Base-by-base conservation (phyloP, 2,329 filamentous ascomycete species). In the Aspergillus aculeatus region DNA sequence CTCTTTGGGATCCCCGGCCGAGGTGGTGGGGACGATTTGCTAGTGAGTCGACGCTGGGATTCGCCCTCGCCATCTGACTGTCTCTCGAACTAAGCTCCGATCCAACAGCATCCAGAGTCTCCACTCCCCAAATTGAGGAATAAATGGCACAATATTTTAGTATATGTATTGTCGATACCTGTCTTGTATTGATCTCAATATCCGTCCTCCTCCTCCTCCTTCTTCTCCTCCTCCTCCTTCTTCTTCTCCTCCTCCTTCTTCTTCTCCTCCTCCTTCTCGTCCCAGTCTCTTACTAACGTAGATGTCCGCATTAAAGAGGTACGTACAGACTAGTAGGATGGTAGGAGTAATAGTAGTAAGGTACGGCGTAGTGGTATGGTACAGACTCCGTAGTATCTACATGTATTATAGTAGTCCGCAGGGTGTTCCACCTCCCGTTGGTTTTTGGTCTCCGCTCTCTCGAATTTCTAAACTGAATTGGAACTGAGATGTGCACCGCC, bases 1-100 rank as follows among this genome's bases (percentile, higher is more conserved):
- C 64, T 56, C 64, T 67, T 65, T 67, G 63, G 64, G 65, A 59
- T 66, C 63, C 66, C 62, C 66, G 63, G 63, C 65, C 63, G 65
- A 62, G 41, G 57, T 57, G 50, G 66, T 64, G 62, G 62, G 56
- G 52, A 35, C 29, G 31, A 31, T 55, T 35, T 59, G 55, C 57
- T 57, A 44, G 38, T 49, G 61, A 50, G 58, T 50, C 38, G 26
- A 12, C 24, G 38, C 50, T 52, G 50, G 59, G 44, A 64, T 66
- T 63, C 58, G 63, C 57, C 54, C 38, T 32, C 44, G 52, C 31
- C 21, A 54, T 29, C 41, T 32, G 47, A 19, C n/a, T 48, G 49
- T 57, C 47, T 61, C 38, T 54, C 38, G 16, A 35, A 44, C 38
- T 54, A 54, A 47, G 35, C 47, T 61, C 55, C 35, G 50, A 57